Percentiles rank a stretch among this genome's conserved stretches.
Conservation (phyloP, 2,329 filamentous ascomycete genomes). For the Bertia moriformis region DNA sequence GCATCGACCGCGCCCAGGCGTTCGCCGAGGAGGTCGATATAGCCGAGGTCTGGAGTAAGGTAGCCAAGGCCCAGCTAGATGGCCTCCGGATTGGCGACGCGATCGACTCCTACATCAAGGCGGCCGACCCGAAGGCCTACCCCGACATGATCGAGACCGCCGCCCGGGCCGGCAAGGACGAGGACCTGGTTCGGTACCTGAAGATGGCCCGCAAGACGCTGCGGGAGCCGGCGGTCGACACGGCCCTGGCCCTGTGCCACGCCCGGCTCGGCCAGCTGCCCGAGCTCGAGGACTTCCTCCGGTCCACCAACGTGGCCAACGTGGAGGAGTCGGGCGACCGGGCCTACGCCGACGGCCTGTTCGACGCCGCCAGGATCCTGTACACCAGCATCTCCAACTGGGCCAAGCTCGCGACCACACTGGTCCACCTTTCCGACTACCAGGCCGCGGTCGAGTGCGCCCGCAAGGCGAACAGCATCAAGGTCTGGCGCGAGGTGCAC, state of each 20-base stretch:
- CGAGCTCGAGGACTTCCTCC: constrained; percentile 92
- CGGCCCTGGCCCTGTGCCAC: constrained; percentile 82
- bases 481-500: constrained; percentile 98
- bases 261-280: constrained; percentile 80
- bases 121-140: constrained; percentile 83
- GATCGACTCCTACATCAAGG: constrained; percentile 95
- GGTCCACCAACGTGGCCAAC: constrained; percentile 84
- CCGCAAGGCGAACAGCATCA: constrained; percentile 96
- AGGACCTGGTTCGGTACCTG: constrained; percentile 90
- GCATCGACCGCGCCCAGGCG: constrained; percentile 89
- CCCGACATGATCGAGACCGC: constrained; percentile 91
- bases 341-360: constrained; percentile 84
- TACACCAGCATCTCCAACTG: constrained; percentile 97
- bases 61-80: constrained; percentile 94
- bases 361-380: constrained; percentile 97
- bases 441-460: constrained; percentile 95
- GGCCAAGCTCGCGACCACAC: constrained; percentile 93
- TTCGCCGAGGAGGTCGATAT: constrained; percentile 93
- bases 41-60: constrained; percentile 94
- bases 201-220: constrained; percentile 96
- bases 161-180: constrained; percentile 89
- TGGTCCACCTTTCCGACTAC: constrained; percentile 91
- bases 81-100: constrained; percentile 82
- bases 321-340: constrained; percentile 96
- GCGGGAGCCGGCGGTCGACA: constrained; percentile 85